A percentile compares a stretch with the other conserved stretches of the same genome.
Conservation (phyloP, 257 asterid species). For the Fraxinus quadrangulata region DNA sequence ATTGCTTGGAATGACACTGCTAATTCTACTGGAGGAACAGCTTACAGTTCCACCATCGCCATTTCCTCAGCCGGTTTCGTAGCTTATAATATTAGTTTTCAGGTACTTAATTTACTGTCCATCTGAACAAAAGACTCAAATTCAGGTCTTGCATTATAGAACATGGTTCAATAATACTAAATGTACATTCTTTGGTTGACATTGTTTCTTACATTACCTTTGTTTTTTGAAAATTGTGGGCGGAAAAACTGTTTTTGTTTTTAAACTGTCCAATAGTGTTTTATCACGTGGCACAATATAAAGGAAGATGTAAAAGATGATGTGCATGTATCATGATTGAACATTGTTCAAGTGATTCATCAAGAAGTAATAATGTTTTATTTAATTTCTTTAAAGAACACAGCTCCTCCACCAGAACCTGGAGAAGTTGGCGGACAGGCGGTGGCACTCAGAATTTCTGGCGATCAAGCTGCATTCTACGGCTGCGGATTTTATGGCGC, state of each 20-base stretch:
- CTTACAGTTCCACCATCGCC: constrained; percentile 54
- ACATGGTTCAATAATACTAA: not conserved
- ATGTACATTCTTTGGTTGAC: too few relatives aligned
- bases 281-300: too few relatives aligned
- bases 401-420: constrained; percentile 75
- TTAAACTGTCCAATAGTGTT: too few relatives aligned
- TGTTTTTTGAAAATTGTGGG: too few relatives aligned
- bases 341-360: not conserved
- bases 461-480: constrained; percentile 76
- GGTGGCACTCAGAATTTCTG: constrained; percentile 60
- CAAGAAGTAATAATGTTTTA: not conserved
- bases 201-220: too few relatives aligned
- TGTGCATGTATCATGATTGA: not conserved
- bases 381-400: constrained; percentile 45
- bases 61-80: constrained; percentile 54
- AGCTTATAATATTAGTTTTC: constrained; percentile 79
- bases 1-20: constrained; percentile 87
- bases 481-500: constrained; percentile 86
- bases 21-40: constrained; percentile 75
- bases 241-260: too few relatives aligned
- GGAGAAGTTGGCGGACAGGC: constrained; percentile 74
- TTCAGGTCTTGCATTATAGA: not conserved
- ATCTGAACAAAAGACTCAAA: not conserved
- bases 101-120: constrained; percentile 38
- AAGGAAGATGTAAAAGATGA: too few relatives aligned